Base-by-base conservation (phyloP, 2,329 filamentous ascomycete species). In the Teratosphaeria viscida region DNA sequence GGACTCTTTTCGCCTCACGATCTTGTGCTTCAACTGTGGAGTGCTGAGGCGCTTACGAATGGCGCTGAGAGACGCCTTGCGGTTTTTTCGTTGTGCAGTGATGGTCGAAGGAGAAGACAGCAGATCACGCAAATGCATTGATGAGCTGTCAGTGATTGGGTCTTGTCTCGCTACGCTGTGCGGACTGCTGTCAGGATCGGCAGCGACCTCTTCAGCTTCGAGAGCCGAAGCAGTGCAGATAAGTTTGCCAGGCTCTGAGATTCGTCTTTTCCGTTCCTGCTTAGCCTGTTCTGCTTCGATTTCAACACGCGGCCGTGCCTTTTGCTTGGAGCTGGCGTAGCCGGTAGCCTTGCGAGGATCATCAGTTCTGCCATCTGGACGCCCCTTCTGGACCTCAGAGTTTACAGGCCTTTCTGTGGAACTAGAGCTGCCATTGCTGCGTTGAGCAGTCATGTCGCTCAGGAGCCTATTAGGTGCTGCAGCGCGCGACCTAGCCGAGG, bases 31-130 rank as follows among this genome's bases (percentile, higher is more conserved):
- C 19, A 55, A 58, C 2, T 4, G 55, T 5, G 60, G 53, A 14
- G 43, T 52, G 27, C 43, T 59, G 47, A 68, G 49, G 1, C 66
- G 64, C 57, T 64, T 66, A 52, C 64, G 59, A 27, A 66, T 63
- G 14, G 59, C 57, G 37, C 59, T 68, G 54, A 70, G 57, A 16
- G 63, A 60, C 32, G 60, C 59, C 43, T 62, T 63, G 16, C 43
- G 12, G 2, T n/a, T 4, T 16, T 49, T 49, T n/a, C 4, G 43
- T 8, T 16, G 16, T 49, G n/a, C 16, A 6, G 5, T n/a, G 43
- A 49, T n/a, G 16, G 16, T 23, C 19, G 11, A 11, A 49, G 43
- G 43, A 49, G 43, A 49, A 19, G 16, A 49, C n/a, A 23, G n/a
- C 8, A 5, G 43, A 49, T 49, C 43, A 49, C n/a, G 43, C 16